Evolutionary conservation across 768 basidiomycete species (phyloP), one percentile per base, ranked within the genome.

Genomic region (Boletus reticuloceps): DNA sequence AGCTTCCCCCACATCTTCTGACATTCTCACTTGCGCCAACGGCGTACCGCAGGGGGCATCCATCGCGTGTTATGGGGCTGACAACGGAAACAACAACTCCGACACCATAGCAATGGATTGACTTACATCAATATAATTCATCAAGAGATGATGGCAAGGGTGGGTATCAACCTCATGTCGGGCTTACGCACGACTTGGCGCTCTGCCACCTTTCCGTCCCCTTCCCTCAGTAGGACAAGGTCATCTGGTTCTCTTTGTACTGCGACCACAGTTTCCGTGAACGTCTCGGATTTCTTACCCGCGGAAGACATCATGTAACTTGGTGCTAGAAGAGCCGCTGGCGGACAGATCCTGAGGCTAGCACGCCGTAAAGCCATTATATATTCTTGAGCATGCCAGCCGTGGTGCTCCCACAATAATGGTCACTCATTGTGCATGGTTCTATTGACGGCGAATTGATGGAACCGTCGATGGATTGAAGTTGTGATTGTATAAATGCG

Each of bases 1-100:
- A 0, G 84, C 85, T 67, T 86, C 84, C 6, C 86, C 84, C 6
- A 81, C 80, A 60, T 86, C 86, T 65, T 87, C 84, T 0, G 85
- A 81, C 7, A 87, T 75, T 14, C 86, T 82, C n/a, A 78, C 82
- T 70, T 84, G 85, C 5, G 82, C 85, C 31, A 88, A 17, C 76
- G 78, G 17, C 77, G 72, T 56, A 86, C 79, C 6, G 73, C 68
- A 0, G 74, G 64, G 13, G 76, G 69, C 31, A 87, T 65, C 86
- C 85, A 87, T 34, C 75, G 71, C 1, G 84, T 87, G 58, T 86
- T 88, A 56, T 81, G 60, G 2, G 83, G 84, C 83, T 85, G 27
- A 29, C 3, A n/a, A 47, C 17, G 6, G 22, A 41, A 41, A 40
- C 38, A 22, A 22, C 22, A 20, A 20, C 20, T 20, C 20, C 20